A percentile compares a stretch with the other conserved stretches of the same genome.
Conservation (phyloP, 495 filamentous ascomycete genomes). For the Pyronema domesticum region DNA sequence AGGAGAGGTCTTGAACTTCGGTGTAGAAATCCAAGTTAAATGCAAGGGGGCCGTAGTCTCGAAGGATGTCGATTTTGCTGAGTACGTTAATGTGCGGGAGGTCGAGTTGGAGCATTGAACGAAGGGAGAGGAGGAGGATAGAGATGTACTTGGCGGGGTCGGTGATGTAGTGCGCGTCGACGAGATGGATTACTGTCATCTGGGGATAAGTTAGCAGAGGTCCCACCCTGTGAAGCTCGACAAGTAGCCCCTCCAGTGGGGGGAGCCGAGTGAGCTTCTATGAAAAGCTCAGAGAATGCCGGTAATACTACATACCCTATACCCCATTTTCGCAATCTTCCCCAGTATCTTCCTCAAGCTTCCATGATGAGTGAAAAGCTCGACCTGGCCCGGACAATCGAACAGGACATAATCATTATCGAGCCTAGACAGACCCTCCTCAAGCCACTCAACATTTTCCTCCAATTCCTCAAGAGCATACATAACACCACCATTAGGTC, state of each 20-base stretch:
- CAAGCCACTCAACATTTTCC: slow-evolving; percentile 77
- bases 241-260: not conserved
- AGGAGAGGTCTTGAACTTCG: slow-evolving; percentile 82
- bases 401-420: slow-evolving; percentile 88
- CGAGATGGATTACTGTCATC: slow-evolving; percentile 78
- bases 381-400: slow-evolving; percentile 91
- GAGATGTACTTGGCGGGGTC: slow-evolving; percentile 89
- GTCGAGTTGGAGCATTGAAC: slow-evolving; percentile 95
- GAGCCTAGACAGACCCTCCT: slow-evolving; percentile 54
- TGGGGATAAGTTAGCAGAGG: slow-evolving; percentile 27
- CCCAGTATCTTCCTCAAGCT: slow-evolving; percentile 83
- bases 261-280: slow-evolving; percentile 5
- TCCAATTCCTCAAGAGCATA: slow-evolving; percentile 94
- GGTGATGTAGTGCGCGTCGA: slow-evolving; percentile 80
- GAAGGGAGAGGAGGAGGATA: slow-evolving; percentile 73
- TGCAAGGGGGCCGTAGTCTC: slow-evolving; percentile 58
- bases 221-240: slow-evolving; percentile 5
- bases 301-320: slow-evolving; percentile 44
- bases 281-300: no score
- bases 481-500: slow-evolving; percentile 79
- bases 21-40: slow-evolving; percentile 96
- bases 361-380: slow-evolving; percentile 86
- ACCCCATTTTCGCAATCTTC: slow-evolving; percentile 74
- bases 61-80: slow-evolving; percentile 88
- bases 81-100: slow-evolving; percentile 88